These are phyloP conservation scores for Thraustotheca clavata DNA, from an alignment of 352 stramenopile species.

Conservation along the genomic window DNA sequence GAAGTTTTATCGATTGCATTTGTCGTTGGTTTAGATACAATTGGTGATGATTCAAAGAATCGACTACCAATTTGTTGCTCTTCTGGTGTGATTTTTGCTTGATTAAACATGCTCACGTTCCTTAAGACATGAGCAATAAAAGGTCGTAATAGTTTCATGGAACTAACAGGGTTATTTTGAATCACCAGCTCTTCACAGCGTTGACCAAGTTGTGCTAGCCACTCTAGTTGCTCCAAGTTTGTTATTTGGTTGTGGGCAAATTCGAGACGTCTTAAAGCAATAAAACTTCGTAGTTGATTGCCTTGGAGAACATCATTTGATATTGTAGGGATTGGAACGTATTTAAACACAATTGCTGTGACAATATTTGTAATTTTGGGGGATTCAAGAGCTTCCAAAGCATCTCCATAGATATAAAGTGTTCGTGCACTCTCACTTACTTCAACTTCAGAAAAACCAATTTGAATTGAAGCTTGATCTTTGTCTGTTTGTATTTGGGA, in stretches of 20 bases:
- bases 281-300: conserved; percentile 42
- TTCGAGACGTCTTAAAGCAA: conserved; percentile 38
- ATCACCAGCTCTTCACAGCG: conserved; percentile 61
- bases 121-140: conserved; percentile 49
- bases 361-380: conserved; percentile 42
- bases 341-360: conserved; percentile 60
- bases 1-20: neutral
- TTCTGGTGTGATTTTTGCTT: conserved; percentile 40
- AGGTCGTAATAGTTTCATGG: conserved; percentile 39
- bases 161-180: conserved; percentile 46
- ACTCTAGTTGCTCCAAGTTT: conserved; percentile 52
- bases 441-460: conserved; percentile 63
- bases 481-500: neutral
- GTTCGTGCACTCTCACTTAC: conserved; percentile 58
- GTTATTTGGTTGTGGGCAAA: conserved; percentile 63
- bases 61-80: conserved; percentile 43
- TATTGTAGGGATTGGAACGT: conserved; percentile 39
- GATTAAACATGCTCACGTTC: conserved; percentile 56
- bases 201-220: conserved; percentile 37
- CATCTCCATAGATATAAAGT: conserved; percentile 57
- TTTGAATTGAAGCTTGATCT: conserved; percentile 31
- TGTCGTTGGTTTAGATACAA: conserved; percentile 12
- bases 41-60: conserved; percentile 39
- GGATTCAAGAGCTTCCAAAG: conserved; percentile 49
- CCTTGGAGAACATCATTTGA: conserved; percentile 25